These are phyloP conservation scores for Meripilus lineatus DNA, from an alignment of 1,284 basidiomycete genomes.

Conservation along the genomic window DNA sequence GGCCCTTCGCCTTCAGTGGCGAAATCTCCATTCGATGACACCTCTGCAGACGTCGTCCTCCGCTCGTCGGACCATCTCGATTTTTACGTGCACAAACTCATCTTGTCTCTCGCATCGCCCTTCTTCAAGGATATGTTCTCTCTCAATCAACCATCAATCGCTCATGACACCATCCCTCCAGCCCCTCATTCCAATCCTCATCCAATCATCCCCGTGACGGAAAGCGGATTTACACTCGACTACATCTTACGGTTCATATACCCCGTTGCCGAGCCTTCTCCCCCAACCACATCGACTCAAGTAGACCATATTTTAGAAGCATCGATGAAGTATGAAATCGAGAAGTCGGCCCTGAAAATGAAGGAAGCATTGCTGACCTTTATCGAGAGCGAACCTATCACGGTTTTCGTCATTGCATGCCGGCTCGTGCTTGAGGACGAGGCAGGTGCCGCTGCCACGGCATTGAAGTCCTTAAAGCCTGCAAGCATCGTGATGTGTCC, in stretches of 20 bases:
- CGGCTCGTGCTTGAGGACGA: conserved; percentile 3
- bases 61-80: conserved; percentile 15
- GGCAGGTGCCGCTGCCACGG: conserved; percentile 3
- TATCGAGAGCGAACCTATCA: background rate
- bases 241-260: conserved; percentile 11
- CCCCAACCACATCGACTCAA: background rate
- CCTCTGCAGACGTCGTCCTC: conserved; percentile 12
- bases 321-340: conserved; percentile 11
- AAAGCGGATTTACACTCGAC: conserved; percentile 6
- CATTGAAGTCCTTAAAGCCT: too few relatives aligned
- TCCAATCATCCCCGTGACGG: conserved; percentile 6
- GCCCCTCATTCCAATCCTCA: conserved; percentile 1
- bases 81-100: conserved; percentile 18
- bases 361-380: background rate
- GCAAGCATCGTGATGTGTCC: too few relatives aligned
- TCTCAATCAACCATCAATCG: conserved; percentile 9
- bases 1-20: too few relatives aligned
- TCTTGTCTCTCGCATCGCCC: conserved; percentile 13
- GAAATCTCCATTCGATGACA: too few relatives aligned
- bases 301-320: conserved; percentile 1
- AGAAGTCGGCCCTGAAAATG: background rate
- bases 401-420: conserved; percentile 8
- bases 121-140: conserved; percentile 19
- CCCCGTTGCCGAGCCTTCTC: background rate
- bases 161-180: conserved; percentile 1